These are phyloP conservation scores for Clitopilus passeckerianus DNA, from an alignment of 768 basidiomycete genomes.

Conservation along the genomic window DNA sequence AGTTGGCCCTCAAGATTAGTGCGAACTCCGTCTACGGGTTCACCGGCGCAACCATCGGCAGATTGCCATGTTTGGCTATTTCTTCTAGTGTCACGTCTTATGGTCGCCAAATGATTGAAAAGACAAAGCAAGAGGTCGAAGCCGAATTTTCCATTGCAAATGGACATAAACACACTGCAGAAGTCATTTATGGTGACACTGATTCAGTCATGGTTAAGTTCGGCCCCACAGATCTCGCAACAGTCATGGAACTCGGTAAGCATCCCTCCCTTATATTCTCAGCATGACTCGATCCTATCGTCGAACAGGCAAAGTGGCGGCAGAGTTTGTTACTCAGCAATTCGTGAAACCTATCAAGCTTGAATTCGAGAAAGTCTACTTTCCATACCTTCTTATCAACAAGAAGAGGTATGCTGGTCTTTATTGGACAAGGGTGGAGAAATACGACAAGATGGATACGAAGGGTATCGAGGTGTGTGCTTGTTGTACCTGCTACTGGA, in stretches of 20 bases:
- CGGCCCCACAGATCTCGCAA: conserved; percentile 79
- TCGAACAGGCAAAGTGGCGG: conserved; percentile 79
- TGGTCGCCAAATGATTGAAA: conserved; percentile 98
- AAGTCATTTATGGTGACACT: conserved; percentile 97
- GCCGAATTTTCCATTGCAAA: conserved; percentile 81
- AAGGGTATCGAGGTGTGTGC: conserved; percentile 92
- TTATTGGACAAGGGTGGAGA: conserved; percentile 95
- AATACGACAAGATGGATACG: conserved; percentile 99
- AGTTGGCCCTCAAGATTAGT: conserved; percentile 96
- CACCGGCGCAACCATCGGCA: conserved; percentile 96
- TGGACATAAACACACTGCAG: conserved; percentile 81
- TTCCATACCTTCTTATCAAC: conserved; percentile 94
- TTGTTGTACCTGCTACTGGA: not conserved
- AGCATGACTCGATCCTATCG: not conserved
- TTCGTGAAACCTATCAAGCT: conserved; percentile 97
- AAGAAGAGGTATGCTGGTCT: conserved; percentile 98
- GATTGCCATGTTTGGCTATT: conserved; percentile 91
- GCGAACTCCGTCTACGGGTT: conserved; percentile 99
- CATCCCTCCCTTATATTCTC: conserved; percentile 1
- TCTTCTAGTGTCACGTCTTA: conserved; percentile 95
- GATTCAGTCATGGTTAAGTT: conserved; percentile 99
- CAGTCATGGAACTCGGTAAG: conserved; percentile 88
- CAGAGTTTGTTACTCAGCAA: conserved; percentile 82
- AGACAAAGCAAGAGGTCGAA: conserved; percentile 94
- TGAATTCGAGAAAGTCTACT: conserved; percentile 99